Base-by-base conservation (phyloP, 2,329 filamentous ascomycete species). In the Fusarium sp. region DNA sequence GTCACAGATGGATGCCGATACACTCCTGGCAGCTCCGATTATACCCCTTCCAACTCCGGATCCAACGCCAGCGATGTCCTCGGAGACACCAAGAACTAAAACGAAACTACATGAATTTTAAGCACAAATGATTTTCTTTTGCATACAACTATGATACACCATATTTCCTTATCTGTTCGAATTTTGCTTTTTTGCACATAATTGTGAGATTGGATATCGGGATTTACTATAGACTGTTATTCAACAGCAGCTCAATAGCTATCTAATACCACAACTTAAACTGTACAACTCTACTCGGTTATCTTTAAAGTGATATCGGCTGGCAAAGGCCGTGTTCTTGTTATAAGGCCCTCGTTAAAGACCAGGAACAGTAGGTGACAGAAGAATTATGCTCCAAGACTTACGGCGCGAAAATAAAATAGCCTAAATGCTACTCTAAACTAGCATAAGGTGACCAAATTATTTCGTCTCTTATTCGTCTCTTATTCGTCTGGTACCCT, bases 1-100 rank as follows among this genome's bases (percentile, higher is more conserved):
- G 79, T 84, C n/a, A 76, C 80, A 2, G 83, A 85, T 61, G 83
- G 83, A 22, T 82, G 82, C 71, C 76, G 80, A 61, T 82, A 81
- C 66, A 77, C 76, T 5, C 80, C 81, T 6, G 78, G 78, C 41
- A 75, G 75, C 46, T 73, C 72, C 24, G 66, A 70, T 45, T 75
- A 75, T 53, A 65, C 65, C 16, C 74, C 70, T 22, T 74, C 73
- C 12, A 70, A 49, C 42, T 66, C 44, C 1, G 58, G 61, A n/a
- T 68, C 69, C 32, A 73, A 75, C 44, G 71, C 61, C 25, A 62
- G 66, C 30, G 70, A 73, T 37, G 55, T 75, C 18, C 70, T 75
- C 8, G 73, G 73, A 4, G 71, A 75, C 40, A 68, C 70, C 13
- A 75, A 75, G 57, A 64, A 69, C 48, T 75, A 67, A 63, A 37